These are phyloP conservation scores for Ustulina deusta DNA, from an alignment of 2,329 filamentous ascomycete genomes.

Conservation along the genomic window DNA sequence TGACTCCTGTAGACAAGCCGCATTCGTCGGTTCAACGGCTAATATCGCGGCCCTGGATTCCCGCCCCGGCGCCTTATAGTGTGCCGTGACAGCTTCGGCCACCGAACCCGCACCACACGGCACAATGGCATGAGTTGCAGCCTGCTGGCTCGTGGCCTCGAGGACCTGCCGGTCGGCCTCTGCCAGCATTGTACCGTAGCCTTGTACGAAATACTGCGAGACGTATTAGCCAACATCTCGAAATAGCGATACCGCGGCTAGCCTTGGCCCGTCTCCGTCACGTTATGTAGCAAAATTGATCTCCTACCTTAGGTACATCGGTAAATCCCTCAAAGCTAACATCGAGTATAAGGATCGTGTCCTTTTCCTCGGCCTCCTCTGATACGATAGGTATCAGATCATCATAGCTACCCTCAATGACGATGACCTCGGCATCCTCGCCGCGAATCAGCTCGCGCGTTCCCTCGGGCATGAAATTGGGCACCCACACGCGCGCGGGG, in stretches of 20 bases:
- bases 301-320: slow-evolving; percentile 67
- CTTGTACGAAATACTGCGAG: slow-evolving; percentile 77
- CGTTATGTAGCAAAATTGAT: background rate
- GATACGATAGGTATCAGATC: slow-evolving; percentile 65
- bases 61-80: slow-evolving; percentile 62
- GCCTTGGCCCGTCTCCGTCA: background rate
- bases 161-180: slow-evolving; percentile 74
- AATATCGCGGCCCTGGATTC: slow-evolving; percentile 60
- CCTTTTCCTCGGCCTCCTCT: slow-evolving; percentile 54
- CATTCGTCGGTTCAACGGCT: slow-evolving; percentile 77
- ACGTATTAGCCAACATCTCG: slow-evolving; percentile 19
- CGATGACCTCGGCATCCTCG: slow-evolving; percentile 72
- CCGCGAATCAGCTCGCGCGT: slow-evolving; percentile 67
- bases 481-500: slow-evolving; percentile 71
- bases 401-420: slow-evolving; percentile 73
- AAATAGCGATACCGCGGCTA: background rate
- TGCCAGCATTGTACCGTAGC: slow-evolving; percentile 78
- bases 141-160: slow-evolving; percentile 50
- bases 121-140: slow-evolving; percentile 66
- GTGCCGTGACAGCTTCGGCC: slow-evolving; percentile 74
- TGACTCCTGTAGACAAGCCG: slow-evolving; percentile 67
- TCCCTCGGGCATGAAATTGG: slow-evolving; percentile 64
- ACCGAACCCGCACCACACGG: slow-evolving; percentile 81
- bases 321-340: slow-evolving; percentile 75
- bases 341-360: slow-evolving; percentile 74